Evolutionary conservation across 768 basidiomycete genomes (phyloP).

Genomic region (Pleurotus pulmonarius): DNA sequence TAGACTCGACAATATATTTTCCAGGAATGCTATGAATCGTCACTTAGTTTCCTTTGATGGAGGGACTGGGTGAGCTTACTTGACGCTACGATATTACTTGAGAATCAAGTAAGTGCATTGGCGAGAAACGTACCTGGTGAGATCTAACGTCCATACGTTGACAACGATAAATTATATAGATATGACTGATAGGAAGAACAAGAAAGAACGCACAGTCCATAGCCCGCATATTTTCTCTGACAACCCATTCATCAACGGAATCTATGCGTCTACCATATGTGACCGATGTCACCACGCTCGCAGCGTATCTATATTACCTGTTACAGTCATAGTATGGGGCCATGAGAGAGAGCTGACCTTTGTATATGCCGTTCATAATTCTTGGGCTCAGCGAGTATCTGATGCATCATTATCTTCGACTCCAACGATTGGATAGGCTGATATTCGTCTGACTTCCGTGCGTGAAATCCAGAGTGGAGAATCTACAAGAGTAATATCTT

Average conservation of each 20-base stretch:
- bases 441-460: conserved; percentile 37
- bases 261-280: conserved; percentile 41
- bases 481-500: conserved; percentile 20
- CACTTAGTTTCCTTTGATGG: too few species aligned
- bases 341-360: conserved; percentile 20
- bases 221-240: conserved; percentile 40
- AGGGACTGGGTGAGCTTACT: conserved; percentile 13
- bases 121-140: conserved; percentile 15
- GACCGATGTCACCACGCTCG: conserved; percentile 40
- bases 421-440: conserved; percentile 44
- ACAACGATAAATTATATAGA: too few species aligned
- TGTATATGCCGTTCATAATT: conserved; percentile 37
- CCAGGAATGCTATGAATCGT: conserved; percentile 35
- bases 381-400: conserved; percentile 35
- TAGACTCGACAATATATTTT: conserved; percentile 44
- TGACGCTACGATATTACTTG: conserved; percentile 9
- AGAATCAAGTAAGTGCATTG: background rate
- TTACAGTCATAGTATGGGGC: too few species aligned
- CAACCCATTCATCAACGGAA: conserved; percentile 42
- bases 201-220: conserved; percentile 34
- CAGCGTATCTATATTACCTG: conserved; percentile 29
- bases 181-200: background rate
- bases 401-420: conserved; percentile 37
- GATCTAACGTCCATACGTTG: conserved; percentile 1
- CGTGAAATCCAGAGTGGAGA: conserved; percentile 40